Evolutionary conservation across 2,329 filamentous ascomycete species (phyloP).

Genomic region (Fusarium udum): DNA sequence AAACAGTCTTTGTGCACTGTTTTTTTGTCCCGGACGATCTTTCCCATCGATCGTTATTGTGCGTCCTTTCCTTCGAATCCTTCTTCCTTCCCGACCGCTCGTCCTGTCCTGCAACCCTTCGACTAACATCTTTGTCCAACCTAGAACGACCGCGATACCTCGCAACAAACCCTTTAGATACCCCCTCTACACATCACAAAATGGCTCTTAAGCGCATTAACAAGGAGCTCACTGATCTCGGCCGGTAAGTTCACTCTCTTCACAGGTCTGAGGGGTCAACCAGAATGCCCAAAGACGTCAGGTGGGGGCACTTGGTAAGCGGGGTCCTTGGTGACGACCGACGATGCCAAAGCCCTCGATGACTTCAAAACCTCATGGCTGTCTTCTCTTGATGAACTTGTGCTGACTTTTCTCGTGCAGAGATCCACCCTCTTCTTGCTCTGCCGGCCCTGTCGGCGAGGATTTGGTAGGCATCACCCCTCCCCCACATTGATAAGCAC

Average conservation of each 20-base stretch:
- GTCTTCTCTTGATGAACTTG: background rate
- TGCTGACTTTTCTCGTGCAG: slow-evolving; percentile 59
- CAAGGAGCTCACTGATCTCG: slow-evolving; percentile 91
- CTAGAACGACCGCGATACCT: slow-evolving; percentile 41
- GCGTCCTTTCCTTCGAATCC: slow-evolving; percentile 36
- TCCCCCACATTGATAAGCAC: slow-evolving; percentile 39
- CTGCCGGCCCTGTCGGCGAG: slow-evolving; percentile 94
- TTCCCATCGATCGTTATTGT: slow-evolving; percentile 38
- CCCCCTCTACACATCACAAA: slow-evolving; percentile 48
- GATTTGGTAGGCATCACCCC: slow-evolving; percentile 81
- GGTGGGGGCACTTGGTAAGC: slow-evolving; percentile 51
- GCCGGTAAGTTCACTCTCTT: slow-evolving; percentile 70
- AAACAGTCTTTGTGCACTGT: slow-evolving; percentile 19
- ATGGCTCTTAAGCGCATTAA: slow-evolving; percentile 96
- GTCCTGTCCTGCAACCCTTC: slow-evolving; percentile 13
- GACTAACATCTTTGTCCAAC: slow-evolving; percentile 40
- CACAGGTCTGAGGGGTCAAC: slow-evolving; percentile 39
- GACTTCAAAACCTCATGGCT: slow-evolving; percentile 3
- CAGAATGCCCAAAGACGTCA: slow-evolving; percentile 46
- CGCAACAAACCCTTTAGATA: slow-evolving; percentile 42
- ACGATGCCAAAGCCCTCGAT: slow-evolving; percentile 26
- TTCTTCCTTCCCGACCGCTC: slow-evolving; percentile 23
- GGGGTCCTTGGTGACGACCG: slow-evolving; percentile 45
- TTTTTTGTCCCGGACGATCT: slow-evolving; percentile 33
- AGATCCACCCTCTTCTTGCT: slow-evolving; percentile 98